Evolutionary conservation across 768 basidiomycete genomes (phyloP).

Genomic region (Suillus brevipes): DNA sequence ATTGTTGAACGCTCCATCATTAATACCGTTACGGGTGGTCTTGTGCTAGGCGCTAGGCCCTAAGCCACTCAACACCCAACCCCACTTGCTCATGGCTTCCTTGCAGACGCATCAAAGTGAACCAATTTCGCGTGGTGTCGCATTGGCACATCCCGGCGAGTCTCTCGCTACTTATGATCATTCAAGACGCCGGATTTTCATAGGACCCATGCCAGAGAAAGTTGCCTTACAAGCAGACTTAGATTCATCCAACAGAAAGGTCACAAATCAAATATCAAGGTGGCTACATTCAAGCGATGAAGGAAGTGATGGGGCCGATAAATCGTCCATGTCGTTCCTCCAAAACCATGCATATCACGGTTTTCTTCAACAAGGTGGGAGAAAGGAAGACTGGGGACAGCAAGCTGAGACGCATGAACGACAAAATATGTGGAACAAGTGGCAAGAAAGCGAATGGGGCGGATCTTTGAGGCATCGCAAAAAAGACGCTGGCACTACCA

Average conservation of each 20-base stretch:
- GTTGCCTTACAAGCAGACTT: slow-evolving; percentile 43
- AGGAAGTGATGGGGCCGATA: slow-evolving; percentile 35
- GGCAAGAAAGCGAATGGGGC: slow-evolving; percentile 72
- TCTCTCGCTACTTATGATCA: slow-evolving; percentile 22
- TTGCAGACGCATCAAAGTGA: not conserved
- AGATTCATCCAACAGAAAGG: slow-evolving; percentile 22
- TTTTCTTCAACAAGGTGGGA: slow-evolving; percentile 66
- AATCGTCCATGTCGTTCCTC: slow-evolving; percentile 43
- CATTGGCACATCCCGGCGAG: not conserved
- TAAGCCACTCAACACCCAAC: not conserved
- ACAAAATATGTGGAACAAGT: slow-evolving; percentile 58
- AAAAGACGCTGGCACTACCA: slow-evolving; percentile 29
- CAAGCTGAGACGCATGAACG: slow-evolving; percentile 48
- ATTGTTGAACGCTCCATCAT: not conserved
- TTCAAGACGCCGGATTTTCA: slow-evolving; percentile 57
- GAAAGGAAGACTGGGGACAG: slow-evolving; percentile 66
- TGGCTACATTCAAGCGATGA: slow-evolving; percentile 20
- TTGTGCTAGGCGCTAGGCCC: not conserved
- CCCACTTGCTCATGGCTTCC: not conserved
- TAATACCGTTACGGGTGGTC: not conserved
- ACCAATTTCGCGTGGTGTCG: not conserved
- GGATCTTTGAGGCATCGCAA: slow-evolving; percentile 37
- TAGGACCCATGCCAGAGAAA: slow-evolving; percentile 76
- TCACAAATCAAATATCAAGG: slow-evolving; percentile 29
- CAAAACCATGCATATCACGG: slow-evolving; percentile 62